Evolutionary conservation across 495 filamentous ascomycete species (phyloP).

Genomic region (Penicillium crystallinum): DNA sequence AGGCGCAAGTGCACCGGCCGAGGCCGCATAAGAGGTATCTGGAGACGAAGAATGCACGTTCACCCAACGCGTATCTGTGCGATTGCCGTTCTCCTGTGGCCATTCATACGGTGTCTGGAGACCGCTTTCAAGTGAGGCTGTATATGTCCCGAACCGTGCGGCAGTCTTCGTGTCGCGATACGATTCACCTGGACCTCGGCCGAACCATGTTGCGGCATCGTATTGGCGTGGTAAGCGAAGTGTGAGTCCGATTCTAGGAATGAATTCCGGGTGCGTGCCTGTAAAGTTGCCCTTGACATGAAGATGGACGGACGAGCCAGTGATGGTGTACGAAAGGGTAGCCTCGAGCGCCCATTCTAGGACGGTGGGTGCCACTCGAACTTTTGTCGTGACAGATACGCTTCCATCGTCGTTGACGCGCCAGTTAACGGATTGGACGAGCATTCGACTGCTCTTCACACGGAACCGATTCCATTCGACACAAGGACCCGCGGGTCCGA

Average conservation of each 20-base stretch:
- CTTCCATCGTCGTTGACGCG: conserved; percentile 8
- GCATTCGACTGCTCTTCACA: conserved; percentile 31
- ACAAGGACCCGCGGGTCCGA: background rate
- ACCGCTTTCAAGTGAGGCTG: conserved; percentile 32
- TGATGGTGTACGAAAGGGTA: conserved; percentile 43
- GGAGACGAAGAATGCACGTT: conserved; percentile 30
- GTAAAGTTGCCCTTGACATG: conserved; percentile 40
- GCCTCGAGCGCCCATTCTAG: conserved; percentile 51
- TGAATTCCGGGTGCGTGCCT: conserved; percentile 45
- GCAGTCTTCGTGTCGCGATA: conserved; percentile 58
- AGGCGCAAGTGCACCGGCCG: too few relatives aligned
- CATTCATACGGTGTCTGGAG: conserved; percentile 56
- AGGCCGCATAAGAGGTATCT: background rate
- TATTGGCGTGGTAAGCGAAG: conserved; percentile 36
- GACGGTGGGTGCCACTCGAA: conserved; percentile 48
- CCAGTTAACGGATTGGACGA: conserved; percentile 42
- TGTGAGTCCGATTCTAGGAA: conserved; percentile 54
- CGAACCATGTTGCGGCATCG: conserved; percentile 49
- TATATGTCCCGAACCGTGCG: conserved; percentile 48
- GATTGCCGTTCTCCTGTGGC: conserved; percentile 59
- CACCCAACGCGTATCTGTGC: conserved; percentile 58
- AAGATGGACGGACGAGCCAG: conserved; percentile 34
- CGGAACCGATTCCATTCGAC: conserved; percentile 11
- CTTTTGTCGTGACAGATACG: background rate
- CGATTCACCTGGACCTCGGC: conserved; percentile 57